Percentiles rank a stretch among this genome's conserved stretches.
phyloP scores from a whole-genome alignment of 2,329 filamentous ascomycete genomes.

The Diplodia intermedia region DNA sequence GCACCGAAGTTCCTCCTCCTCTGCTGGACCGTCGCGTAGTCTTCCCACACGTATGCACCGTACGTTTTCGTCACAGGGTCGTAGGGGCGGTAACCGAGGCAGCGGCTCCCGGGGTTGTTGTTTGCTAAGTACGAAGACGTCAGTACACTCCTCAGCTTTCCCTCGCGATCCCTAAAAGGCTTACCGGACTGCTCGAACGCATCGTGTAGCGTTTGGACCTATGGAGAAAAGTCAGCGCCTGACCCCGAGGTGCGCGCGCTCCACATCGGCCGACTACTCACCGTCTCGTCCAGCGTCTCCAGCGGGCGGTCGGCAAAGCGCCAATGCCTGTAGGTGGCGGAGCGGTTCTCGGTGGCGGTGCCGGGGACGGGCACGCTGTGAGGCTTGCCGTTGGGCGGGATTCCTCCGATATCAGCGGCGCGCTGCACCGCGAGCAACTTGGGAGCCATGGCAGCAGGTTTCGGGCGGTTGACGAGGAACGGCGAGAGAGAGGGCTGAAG shows the following conservation, averaged over 20 bases:
- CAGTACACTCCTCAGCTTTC: neutral
- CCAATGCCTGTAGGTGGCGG: conserved; percentile 83
- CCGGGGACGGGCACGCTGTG: conserved; percentile 81
- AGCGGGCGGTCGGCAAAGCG: conserved; percentile 75
- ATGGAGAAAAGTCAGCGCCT: conserved; percentile 30
- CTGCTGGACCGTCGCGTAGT: conserved; percentile 78
- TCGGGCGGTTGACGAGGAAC: neutral
- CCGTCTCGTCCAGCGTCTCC: conserved; percentile 72
- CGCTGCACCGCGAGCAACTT: conserved; percentile 40
- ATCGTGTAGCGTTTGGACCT: conserved; percentile 76
- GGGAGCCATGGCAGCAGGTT: conserved; percentile 42
- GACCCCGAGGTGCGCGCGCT: neutral
- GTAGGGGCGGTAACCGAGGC: conserved; percentile 82
- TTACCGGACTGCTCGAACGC: conserved; percentile 72
- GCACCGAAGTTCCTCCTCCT: conserved; percentile 84
- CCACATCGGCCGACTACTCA: conserved; percentile 43
- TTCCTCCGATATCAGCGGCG: conserved; percentile 60
- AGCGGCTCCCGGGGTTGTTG: conserved; percentile 70
- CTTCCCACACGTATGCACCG: conserved; percentile 81
- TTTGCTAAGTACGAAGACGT: conserved; percentile 45
- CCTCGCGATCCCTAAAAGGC: conserved; percentile 21
- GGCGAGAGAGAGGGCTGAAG: neutral
- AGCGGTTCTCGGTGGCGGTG: conserved; percentile 74
- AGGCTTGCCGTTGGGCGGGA: conserved; percentile 75
- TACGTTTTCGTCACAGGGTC: conserved; percentile 75